These are phyloP conservation scores for Bromus sterilis DNA, from an alignment of 176 grass and related monocot genomes.

Conservation along the genomic window DNA sequence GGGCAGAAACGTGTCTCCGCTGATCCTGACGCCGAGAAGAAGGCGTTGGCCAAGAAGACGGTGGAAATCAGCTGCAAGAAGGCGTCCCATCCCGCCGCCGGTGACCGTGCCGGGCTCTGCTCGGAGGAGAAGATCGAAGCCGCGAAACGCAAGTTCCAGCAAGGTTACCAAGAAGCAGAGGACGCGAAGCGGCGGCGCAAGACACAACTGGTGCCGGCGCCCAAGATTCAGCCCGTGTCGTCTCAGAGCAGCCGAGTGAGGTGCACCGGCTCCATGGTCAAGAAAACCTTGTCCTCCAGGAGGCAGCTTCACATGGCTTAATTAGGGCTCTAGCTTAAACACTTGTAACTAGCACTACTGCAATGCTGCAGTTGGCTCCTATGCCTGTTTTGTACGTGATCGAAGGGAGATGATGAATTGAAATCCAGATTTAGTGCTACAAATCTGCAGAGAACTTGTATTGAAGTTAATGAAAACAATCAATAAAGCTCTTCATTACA, in stretches of 20 bases:
- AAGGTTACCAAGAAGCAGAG: background rate
- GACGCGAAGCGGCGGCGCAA: background rate
- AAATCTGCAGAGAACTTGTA: no score
- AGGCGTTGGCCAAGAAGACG: background rate
- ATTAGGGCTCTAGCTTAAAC: background rate
- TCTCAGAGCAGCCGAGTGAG: no score
- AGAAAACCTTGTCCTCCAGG: no score
- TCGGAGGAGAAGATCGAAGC: background rate
- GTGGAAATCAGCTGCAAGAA: background rate
- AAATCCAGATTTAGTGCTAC: no score
- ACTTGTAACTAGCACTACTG: background rate
- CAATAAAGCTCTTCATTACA: no score
- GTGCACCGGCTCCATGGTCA: no score
- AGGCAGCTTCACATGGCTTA: background rate
- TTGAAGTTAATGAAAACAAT: no score
- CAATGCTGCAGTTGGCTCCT: no score
- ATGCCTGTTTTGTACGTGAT: no score
- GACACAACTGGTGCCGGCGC: background rate
- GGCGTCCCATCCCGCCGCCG: background rate
- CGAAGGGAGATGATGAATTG: no score
- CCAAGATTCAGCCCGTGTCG: background rate
- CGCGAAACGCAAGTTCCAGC: background rate
- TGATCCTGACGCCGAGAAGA: background rate
- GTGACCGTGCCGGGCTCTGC: background rate
- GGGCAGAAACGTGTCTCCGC: background rate